Evolutionary conservation across 768 basidiomycete genomes (phyloP).

Genomic region (Gloeopeniophorella convolvens): DNA sequence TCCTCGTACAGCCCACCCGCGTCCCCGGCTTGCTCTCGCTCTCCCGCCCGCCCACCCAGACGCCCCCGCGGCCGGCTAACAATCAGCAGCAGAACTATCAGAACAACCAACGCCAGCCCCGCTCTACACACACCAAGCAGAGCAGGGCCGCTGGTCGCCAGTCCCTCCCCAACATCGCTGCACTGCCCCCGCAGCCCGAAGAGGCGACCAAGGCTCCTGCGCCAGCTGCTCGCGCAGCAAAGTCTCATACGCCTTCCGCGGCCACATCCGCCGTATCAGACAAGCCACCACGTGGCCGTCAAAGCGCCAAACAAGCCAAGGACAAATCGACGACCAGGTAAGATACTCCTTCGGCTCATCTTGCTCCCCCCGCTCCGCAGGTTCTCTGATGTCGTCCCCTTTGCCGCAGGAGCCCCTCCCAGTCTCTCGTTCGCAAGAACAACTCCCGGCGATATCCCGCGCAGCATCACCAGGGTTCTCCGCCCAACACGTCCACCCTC

Average conservation of each 20-base stretch:
- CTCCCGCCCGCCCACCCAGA: conserved; percentile 45
- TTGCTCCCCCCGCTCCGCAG: neutral
- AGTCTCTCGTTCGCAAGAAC: conserved; percentile 33
- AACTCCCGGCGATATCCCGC: conserved; percentile 39
- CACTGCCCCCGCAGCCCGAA: conserved; percentile 27
- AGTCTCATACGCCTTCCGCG: conserved; percentile 8
- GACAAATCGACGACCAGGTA: conserved; percentile 42
- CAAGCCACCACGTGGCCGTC: conserved; percentile 30
- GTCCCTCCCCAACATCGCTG: conserved; percentile 12
- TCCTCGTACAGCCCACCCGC: conserved; percentile 64
- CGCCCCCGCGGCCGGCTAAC: conserved; percentile 32
- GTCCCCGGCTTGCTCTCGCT: conserved; percentile 70
- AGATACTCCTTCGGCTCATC: conserved; percentile 10
- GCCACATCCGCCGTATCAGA: conserved; percentile 15
- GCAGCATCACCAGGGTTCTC: conserved; percentile 53
- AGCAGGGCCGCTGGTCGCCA: conserved; percentile 19
- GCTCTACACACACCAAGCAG: conserved; percentile 34
- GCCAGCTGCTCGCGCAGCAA: conserved; percentile 9
- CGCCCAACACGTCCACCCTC: conserved; percentile 36
- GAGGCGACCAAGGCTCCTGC: conserved; percentile 29
- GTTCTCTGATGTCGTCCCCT: conserved; percentile 6
- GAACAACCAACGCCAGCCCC: conserved; percentile 20
- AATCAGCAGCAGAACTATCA: conserved; percentile 32
- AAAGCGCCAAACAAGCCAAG: conserved; percentile 35
- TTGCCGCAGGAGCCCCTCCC: conserved; percentile 39